Evolutionary conservation across 176 grass and related monocot species (phyloP).

Genomic region (barley (Hordeum vulgare)): DNA sequence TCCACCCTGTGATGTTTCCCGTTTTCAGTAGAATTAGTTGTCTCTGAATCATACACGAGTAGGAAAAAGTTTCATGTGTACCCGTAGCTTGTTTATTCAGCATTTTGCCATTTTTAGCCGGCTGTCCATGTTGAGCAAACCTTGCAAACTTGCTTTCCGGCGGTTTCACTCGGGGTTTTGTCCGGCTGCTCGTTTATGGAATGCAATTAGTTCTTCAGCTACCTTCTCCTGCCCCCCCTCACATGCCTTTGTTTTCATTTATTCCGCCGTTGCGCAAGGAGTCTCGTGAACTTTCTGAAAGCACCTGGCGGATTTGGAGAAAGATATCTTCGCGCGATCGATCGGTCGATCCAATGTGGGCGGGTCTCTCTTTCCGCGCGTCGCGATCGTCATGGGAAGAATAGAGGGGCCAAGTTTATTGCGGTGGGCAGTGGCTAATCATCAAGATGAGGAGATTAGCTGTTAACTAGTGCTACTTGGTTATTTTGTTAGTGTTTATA

Average conservation of each 20-base stretch:
- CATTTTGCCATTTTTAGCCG: neutral
- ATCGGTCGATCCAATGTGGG: constrained; percentile 29
- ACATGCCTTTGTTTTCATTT: neutral
- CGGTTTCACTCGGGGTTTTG: neutral
- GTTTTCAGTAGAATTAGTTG: neutral
- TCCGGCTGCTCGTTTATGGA: constrained; percentile 13
- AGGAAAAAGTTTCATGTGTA: neutral
- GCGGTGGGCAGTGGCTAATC: neutral
- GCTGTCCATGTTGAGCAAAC: neutral
- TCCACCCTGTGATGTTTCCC: too few species aligned
- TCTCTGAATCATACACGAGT: neutral
- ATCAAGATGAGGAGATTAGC: neutral
- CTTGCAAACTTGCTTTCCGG: constrained; percentile 28
- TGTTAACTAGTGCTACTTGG: neutral
- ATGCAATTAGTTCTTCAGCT: neutral
- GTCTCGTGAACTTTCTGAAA: neutral
- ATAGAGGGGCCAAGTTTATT: constrained; percentile 25
- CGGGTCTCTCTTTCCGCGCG: constrained; percentile 24
- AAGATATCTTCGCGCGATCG: constrained; percentile 25
- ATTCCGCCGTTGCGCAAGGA: neutral
- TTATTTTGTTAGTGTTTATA: neutral
- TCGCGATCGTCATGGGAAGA: constrained; percentile 34
- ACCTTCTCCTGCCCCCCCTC: neutral
- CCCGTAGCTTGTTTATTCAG: constrained; percentile 14
- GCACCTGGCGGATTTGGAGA: neutral